Base-by-base conservation (phyloP, 1,139 yeast genomes). In the Hyphopichia khmerensis region DNA sequence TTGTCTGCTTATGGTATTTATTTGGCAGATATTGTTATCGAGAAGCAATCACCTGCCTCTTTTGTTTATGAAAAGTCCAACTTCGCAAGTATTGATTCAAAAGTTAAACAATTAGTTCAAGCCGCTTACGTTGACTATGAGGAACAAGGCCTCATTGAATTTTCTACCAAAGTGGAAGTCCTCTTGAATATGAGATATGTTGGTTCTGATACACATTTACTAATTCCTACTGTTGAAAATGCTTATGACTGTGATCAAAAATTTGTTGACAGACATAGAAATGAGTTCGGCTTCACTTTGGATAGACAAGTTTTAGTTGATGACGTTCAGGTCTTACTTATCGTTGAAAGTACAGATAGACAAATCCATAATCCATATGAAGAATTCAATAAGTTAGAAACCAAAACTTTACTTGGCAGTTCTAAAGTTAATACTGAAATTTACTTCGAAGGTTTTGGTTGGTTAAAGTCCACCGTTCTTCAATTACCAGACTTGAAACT, bases 181-280 rank as follows among this genome's bases (percentile, higher is more conserved):
- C 87, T 77, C 51, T 67, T 89, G 49, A 90, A 90, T 57, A 69
- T 91, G 74, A 75, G 95, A 54, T 91, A 87, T 59, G 80, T 81
- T 47, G 97, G 97, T 6, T 85, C 96, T 15, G 97, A 90, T 57
- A 85, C 96, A 2, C 84, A 85, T 37, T 69, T 91, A 48, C 84
- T 90, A 83, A 80, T 87, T 31, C 63, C 62, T 3, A 57, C 57
- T 27, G 35, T 26, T 1, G 53, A 49, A 4, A 58, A 53, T 4
- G 56, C 49, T 7, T 44, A 56, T 27, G 52, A 62, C 48, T 63
- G 68, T 14, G 67, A 56, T 38, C 36, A 46, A 13, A 52, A 49
- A 37, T 72, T 72, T 44, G 51, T 69, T 19, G 48, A 52, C 11
- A 61, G 69, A 48, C 75, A 72, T 47, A 52, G 54, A 36, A 50